phyloP scores from a whole-genome alignment of 2,329 filamentous ascomycete genomes.

The Lasiodiplodia citricola region DNA sequence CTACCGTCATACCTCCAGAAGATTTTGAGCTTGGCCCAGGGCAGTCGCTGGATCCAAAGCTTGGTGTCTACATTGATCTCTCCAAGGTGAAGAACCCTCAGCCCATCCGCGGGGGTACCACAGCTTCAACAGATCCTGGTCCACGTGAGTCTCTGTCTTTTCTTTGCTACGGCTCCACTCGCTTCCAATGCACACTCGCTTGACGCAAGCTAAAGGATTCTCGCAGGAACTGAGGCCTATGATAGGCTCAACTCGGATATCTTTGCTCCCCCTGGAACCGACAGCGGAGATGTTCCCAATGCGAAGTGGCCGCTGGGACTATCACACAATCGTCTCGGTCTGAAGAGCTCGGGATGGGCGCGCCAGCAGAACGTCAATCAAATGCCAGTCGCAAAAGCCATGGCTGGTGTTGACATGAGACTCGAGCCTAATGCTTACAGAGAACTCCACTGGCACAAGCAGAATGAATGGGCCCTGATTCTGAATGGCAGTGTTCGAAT shows the following conservation, averaged over 20 bases:
- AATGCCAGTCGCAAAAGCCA: conserved; percentile 46
- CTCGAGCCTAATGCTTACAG: conserved; percentile 58
- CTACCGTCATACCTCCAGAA: conserved; percentile 40
- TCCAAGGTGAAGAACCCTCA: conserved; percentile 47
- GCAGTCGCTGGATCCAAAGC: conserved; percentile 44
- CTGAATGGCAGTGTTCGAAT: conserved; percentile 61
- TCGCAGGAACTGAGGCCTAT: conserved; percentile 38
- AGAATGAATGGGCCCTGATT: conserved; percentile 59
- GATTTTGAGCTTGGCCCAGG: conserved; percentile 44
- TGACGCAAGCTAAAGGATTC: neutral
- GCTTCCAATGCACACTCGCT: neutral
- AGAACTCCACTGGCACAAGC: conserved; percentile 68
- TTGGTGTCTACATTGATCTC: conserved; percentile 48
- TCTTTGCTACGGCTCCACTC: neutral
- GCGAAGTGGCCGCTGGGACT: conserved; percentile 51
- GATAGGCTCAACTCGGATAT: conserved; percentile 49
- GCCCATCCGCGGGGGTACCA: conserved; percentile 45
- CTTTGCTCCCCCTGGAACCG: conserved; percentile 46
- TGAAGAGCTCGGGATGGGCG: conserved; percentile 48
- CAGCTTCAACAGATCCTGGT: conserved; percentile 48
- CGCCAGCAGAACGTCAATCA: conserved; percentile 47
- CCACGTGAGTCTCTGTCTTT: conserved; percentile 32
- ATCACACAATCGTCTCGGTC: conserved; percentile 48
- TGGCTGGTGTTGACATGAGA: conserved; percentile 53
- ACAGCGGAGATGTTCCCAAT: conserved; percentile 45